These are phyloP conservation scores for Boletus bicolor DNA, from an alignment of 768 basidiomycete genomes.

Conservation along the genomic window DNA sequence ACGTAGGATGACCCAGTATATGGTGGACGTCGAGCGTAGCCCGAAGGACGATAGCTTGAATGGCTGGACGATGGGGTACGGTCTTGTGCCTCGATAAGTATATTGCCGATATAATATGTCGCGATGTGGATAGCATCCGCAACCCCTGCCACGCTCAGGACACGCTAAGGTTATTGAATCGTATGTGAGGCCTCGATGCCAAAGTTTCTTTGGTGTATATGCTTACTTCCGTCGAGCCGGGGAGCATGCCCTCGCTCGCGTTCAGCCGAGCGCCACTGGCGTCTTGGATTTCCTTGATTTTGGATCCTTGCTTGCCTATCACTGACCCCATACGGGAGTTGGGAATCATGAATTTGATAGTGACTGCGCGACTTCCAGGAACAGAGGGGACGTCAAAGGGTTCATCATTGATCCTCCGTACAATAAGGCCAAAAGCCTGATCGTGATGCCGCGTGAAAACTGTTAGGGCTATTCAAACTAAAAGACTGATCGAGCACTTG, in stretches of 20 bases:
- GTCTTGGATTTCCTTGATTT: constrained; percentile 99
- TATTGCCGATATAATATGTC: constrained; percentile 98
- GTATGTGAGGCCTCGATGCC: constrained; percentile 6
- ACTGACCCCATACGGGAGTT: constrained; percentile 99
- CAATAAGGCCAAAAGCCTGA: constrained; percentile 97
- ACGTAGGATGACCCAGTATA: constrained; percentile 63
- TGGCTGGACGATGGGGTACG: constrained; percentile 67
- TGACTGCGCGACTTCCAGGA: constrained; percentile 96
- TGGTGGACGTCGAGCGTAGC: constrained; percentile 47
- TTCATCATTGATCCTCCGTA: constrained; percentile 98
- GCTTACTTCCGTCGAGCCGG: constrained; percentile 96
- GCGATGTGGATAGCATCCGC: constrained; percentile 99
- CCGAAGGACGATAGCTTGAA: constrained; percentile 63
- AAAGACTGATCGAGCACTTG: constrained; percentile 31
- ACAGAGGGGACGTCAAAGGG: constrained; percentile 98
- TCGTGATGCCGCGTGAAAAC: background rate
- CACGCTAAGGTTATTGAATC: constrained; percentile 58
- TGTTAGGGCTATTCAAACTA: background rate
- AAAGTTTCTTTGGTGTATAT: background rate
- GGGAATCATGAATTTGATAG: constrained; percentile 99
- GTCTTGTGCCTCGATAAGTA: constrained; percentile 90
- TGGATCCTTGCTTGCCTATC: constrained; percentile 95
- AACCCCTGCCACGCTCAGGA: constrained; percentile 95
- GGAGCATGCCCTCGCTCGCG: constrained; percentile 97
- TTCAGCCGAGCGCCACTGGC: constrained; percentile 95